Percentiles rank a stretch among this genome's conserved stretches.
These are phyloP conservation scores for Aspergillus affinis DNA, from an alignment of 495 filamentous ascomycete species.

Conservation along the genomic window DNA sequence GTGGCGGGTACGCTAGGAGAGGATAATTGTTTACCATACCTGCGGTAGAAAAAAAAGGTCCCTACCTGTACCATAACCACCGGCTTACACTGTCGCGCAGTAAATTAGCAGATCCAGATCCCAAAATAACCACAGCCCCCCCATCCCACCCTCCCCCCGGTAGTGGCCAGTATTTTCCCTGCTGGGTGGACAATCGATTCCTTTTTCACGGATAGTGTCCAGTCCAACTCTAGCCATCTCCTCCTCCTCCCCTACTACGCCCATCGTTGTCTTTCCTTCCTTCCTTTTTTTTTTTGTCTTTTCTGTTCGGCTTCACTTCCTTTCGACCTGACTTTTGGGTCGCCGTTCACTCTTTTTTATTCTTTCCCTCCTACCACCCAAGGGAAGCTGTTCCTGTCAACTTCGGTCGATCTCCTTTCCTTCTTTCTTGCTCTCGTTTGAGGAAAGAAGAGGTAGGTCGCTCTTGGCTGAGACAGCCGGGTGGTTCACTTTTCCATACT, in stretches of 20 bases:
- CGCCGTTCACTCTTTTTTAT: conserved; percentile 29
- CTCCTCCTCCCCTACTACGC: conserved; percentile 18
- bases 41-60: not conserved
- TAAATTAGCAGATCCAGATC: conserved; percentile 37
- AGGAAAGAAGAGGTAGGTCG: conserved; percentile 32
- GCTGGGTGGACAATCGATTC: conserved; percentile 30
- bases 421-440: conserved; percentile 25
- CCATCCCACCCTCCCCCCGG: conserved; percentile 14
- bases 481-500: conserved; percentile 1
- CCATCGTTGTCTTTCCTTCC: conserved; percentile 35
- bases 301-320: conserved; percentile 15
- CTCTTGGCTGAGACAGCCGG: conserved; percentile 18
- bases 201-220: conserved; percentile 32
- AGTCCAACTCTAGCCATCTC: conserved; percentile 25
- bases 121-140: conserved; percentile 45
- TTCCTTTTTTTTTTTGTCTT: conserved; percentile 28
- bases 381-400: conserved; percentile 18
- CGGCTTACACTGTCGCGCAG: conserved; percentile 20
- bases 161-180: conserved; percentile 25
- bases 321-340: conserved; percentile 23
- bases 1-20: not conserved
- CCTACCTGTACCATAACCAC: conserved; percentile 13
- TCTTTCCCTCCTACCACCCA: conserved; percentile 7
- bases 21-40: conserved; percentile 1
- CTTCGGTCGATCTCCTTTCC: conserved; percentile 21